Percentiles rank a stretch among this genome's conserved stretches.
phyloP scores from a whole-genome alignment of 257 asterid genomes.

The Capsicum pubescens region DNA sequence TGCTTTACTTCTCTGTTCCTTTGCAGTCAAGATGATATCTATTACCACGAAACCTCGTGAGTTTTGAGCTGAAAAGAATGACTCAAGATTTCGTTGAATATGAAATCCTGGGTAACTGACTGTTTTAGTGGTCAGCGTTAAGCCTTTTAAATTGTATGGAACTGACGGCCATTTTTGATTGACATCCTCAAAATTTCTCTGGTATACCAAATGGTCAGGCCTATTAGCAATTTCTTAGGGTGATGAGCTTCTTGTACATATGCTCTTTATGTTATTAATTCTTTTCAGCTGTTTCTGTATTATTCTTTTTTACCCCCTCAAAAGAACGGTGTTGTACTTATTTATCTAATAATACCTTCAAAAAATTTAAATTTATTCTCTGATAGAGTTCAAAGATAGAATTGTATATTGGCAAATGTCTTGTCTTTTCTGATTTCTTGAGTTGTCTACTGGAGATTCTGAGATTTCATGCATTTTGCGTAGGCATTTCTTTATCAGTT shows the following conservation, averaged over 20 bases:
- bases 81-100: background rate
- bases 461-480: background rate
- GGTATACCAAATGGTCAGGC: slow-evolving; percentile 12
- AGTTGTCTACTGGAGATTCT: background rate
- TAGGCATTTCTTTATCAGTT: background rate
- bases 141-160: background rate
- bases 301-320: background rate
- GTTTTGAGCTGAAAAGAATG: slow-evolving; percentile 22
- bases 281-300: background rate
- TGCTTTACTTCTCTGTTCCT: background rate
- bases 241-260: background rate
- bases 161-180: background rate
- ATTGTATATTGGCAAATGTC: background rate
- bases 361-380: background rate
- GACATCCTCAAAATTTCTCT: background rate
- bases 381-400: background rate
- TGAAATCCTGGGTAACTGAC: background rate
- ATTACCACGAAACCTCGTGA: background rate
- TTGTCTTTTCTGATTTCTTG: background rate
- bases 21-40: slow-evolving; percentile 13
- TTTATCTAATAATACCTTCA: background rate
- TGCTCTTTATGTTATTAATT: background rate
- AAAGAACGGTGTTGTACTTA: background rate
- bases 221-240: background rate
- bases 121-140: background rate